These are phyloP conservation scores for Schoenoplectus triqueter DNA, from an alignment of 202 grass and related monocot species.

Conservation along the genomic window DNA sequence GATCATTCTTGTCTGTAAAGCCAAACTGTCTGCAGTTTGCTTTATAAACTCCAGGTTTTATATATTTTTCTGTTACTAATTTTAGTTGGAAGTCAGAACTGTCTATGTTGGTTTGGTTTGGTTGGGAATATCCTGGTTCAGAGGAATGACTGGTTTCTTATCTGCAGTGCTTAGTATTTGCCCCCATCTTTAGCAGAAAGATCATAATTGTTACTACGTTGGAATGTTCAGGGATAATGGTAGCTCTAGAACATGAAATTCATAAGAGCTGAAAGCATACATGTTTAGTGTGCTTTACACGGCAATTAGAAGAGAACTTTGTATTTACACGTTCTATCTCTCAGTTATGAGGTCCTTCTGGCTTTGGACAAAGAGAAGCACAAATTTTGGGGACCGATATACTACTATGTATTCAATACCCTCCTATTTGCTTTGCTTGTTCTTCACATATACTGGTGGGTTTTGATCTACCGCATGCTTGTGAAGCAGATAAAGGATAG, in stretches of 20 bases:
- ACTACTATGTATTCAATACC: slow-evolving; percentile 85
- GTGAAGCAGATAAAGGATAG: slow-evolving; percentile 53
- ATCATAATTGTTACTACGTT: not conserved
- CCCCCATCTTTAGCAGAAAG: slow-evolving; percentile 15
- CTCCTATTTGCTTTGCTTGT: slow-evolving; percentile 77
- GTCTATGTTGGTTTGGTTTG: not conserved
- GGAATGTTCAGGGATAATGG: not conserved
- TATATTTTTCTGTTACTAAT: not conserved
- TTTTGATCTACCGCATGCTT: slow-evolving; percentile 73
- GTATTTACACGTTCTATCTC: slow-evolving; percentile 31
- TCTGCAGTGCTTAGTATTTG: not conserved
- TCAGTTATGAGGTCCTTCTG: slow-evolving; percentile 76
- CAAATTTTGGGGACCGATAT: slow-evolving; percentile 80
- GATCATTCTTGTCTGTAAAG: not conserved
- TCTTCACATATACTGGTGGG: slow-evolving; percentile 77
- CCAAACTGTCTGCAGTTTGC: not conserved
- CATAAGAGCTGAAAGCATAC: not conserved
- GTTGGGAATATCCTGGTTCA: slow-evolving; percentile 6
- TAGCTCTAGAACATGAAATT: not conserved
- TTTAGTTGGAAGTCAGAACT: not conserved
- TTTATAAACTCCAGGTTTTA: not conserved
- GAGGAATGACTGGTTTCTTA: not conserved
- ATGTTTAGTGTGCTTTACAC: not conserved
- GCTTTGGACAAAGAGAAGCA: slow-evolving; percentile 73
- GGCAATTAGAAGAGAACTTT: not conserved